Conservation (phyloP, 352 stramenopile genomes). For the Phytophthora uliginosa region DNA sequence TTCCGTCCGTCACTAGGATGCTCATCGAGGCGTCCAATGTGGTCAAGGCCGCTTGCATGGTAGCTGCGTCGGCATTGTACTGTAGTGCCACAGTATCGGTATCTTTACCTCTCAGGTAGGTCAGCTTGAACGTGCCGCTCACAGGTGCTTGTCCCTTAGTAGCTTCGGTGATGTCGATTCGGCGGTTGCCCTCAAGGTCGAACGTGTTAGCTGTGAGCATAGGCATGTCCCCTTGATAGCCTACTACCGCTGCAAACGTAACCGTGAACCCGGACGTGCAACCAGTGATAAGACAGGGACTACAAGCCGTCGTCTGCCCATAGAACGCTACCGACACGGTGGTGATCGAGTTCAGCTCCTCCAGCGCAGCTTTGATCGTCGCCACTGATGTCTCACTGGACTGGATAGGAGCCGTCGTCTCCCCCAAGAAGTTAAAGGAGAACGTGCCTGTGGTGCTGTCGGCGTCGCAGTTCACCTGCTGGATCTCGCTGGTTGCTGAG, state of each 20-base stretch:
- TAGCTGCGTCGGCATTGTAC: constrained; percentile 51
- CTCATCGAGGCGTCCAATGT: constrained; percentile 87
- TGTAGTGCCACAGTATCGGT: constrained; percentile 77
- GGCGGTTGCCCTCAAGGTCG: constrained; percentile 89
- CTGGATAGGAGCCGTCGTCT: constrained; percentile 91
- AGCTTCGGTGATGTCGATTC: constrained; percentile 86
- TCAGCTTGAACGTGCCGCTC: constrained; percentile 92
- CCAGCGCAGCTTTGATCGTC: constrained; percentile 88
- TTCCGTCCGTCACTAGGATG: constrained; percentile 76
- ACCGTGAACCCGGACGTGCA: constrained; percentile 87
- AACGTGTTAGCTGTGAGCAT: constrained; percentile 87
- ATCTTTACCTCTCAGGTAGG: constrained; percentile 87
- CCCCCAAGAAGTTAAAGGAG: constrained; percentile 82
- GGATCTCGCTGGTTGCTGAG: constrained; percentile 76
- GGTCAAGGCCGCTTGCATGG: constrained; percentile 78
- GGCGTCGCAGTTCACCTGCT: constrained; percentile 94
- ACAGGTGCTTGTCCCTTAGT: constrained; percentile 89
- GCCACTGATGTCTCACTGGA: constrained; percentile 72
- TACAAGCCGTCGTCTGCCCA: constrained; percentile 71
- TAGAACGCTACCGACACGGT: constrained; percentile 87
- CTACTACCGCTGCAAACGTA: constrained; percentile 88
- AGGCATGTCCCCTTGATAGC: constrained; percentile 90
- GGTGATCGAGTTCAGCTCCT: constrained; percentile 92
- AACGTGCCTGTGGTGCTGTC: constrained; percentile 87
- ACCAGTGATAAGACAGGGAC: constrained; percentile 63